phyloP scores from a whole-genome alignment of 768 basidiomycete genomes.

The Symmetrospora coprosmae region DNA sequence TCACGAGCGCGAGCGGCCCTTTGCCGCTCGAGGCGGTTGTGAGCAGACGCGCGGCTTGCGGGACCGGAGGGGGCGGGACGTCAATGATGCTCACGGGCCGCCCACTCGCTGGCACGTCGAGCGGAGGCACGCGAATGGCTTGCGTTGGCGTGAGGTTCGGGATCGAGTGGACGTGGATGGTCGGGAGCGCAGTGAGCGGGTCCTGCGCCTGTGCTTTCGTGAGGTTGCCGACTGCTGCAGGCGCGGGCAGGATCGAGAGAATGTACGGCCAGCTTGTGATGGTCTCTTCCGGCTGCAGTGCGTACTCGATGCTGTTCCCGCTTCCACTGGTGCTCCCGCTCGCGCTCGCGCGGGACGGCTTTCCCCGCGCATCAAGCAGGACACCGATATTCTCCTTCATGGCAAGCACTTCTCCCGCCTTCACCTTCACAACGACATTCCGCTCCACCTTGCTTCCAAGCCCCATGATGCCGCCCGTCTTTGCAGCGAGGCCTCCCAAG shows the following conservation, averaged over 20 bases:
- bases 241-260: slow-evolving; percentile 25
- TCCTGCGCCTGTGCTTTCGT: slow-evolving; percentile 3
- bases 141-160: slow-evolving; percentile 52
- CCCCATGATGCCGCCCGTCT: slow-evolving; percentile 22
- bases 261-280: slow-evolving; percentile 32
- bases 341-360: slow-evolving; percentile 43
- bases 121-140: slow-evolving; percentile 44
- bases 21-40: slow-evolving; percentile 55
- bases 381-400: slow-evolving; percentile 38
- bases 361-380: slow-evolving; percentile 10
- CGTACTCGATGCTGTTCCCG: slow-evolving; percentile 59
- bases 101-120: slow-evolving; percentile 19
- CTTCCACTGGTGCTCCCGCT: no score
- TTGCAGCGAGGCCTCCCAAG: slow-evolving; percentile 20
- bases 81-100: slow-evolving; percentile 33
- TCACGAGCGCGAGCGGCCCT: slow-evolving; percentile 46
- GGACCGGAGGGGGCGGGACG: slow-evolving; percentile 15
- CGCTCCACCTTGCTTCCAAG: slow-evolving; percentile 40
- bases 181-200: slow-evolving; percentile 40
- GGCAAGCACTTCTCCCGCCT: slow-evolving; percentile 49
- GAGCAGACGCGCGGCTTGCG: slow-evolving; percentile 51
- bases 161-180: slow-evolving; percentile 58
- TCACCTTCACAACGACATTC: slow-evolving; percentile 48
- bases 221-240: background rate
- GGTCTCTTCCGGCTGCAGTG: slow-evolving; percentile 66